phyloP scores from a whole-genome alignment of 1,284 basidiomycete species.

The Leccinum subrobustum region DNA sequence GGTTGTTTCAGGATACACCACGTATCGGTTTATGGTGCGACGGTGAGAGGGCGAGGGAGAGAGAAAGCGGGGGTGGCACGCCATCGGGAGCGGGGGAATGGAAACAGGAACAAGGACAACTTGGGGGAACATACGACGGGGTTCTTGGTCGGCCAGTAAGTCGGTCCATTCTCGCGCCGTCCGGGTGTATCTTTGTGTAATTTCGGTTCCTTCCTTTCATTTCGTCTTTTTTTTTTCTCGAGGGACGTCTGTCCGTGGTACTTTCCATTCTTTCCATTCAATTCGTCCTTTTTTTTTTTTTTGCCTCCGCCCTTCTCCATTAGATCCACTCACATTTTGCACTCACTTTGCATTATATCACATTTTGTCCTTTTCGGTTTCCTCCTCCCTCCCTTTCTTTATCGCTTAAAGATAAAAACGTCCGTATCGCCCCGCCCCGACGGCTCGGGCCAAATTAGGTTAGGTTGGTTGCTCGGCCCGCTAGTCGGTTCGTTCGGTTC shows the following conservation, averaged over 20 bases:
- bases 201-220: neutral
- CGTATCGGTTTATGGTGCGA: constrained; percentile 73
- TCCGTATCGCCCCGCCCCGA: neutral
- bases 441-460: neutral
- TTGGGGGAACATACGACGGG: neutral
- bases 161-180: neutral
- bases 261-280: neutral
- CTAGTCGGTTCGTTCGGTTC: neutral
- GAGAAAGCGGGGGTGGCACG: neutral
- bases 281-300: neutral
- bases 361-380: neutral
- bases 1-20: constrained; percentile 77
- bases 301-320: neutral
- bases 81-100: no score
- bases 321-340: neutral
- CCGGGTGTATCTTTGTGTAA: neutral
- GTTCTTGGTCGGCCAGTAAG: neutral
- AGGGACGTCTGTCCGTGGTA: neutral
- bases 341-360: neutral
- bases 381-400: neutral
- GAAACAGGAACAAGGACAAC: neutral
- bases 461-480: neutral
- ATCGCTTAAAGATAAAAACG: neutral
- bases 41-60: constrained; percentile 13
- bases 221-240: neutral